Percentiles rank a stretch among this genome's conserved stretches.
These are phyloP conservation scores for Ustilago shanxiensis DNA, from an alignment of 1,284 basidiomycete genomes.

Conservation along the genomic window DNA sequence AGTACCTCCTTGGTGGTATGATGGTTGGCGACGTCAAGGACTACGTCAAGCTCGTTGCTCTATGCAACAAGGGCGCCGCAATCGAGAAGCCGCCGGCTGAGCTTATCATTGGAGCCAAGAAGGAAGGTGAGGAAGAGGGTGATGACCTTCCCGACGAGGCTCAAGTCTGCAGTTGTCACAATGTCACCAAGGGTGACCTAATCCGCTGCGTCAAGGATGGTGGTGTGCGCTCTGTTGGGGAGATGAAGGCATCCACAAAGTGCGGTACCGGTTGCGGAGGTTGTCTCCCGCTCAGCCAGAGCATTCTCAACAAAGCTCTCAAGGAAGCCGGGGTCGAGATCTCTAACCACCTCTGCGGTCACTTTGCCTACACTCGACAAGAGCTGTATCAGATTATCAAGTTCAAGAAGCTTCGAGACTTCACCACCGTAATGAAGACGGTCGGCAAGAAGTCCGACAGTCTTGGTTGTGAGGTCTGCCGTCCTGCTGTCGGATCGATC, in stretches of 20 bases:
- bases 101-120: conserved; percentile 77
- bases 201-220: conserved; percentile 74
- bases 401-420: conserved; percentile 77
- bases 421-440: conserved; percentile 75
- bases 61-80: conserved; percentile 81
- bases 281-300: conserved; percentile 76
- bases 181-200: conserved; percentile 78
- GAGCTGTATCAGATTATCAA: conserved; percentile 80
- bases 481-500: conserved; percentile 79
- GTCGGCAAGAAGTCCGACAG: conserved; percentile 74
- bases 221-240: conserved; percentile 74
- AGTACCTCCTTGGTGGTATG: conserved; percentile 81
- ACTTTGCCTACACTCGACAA: conserved; percentile 78
- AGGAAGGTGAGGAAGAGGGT: conserved; percentile 75
- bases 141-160: conserved; percentile 80
- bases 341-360: conserved; percentile 78
- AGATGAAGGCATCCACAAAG: conserved; percentile 79
- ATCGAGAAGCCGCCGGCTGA: conserved; percentile 78
- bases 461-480: conserved; percentile 81
- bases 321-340: conserved; percentile 78
- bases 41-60: conserved; percentile 79
- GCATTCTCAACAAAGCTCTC: conserved; percentile 78
- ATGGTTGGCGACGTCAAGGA: conserved; percentile 83
- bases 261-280: conserved; percentile 81
- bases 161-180: conserved; percentile 80